Conservation (phyloP, 2,329 filamentous ascomycete genomes). For the Aulographum hederae region DNA sequence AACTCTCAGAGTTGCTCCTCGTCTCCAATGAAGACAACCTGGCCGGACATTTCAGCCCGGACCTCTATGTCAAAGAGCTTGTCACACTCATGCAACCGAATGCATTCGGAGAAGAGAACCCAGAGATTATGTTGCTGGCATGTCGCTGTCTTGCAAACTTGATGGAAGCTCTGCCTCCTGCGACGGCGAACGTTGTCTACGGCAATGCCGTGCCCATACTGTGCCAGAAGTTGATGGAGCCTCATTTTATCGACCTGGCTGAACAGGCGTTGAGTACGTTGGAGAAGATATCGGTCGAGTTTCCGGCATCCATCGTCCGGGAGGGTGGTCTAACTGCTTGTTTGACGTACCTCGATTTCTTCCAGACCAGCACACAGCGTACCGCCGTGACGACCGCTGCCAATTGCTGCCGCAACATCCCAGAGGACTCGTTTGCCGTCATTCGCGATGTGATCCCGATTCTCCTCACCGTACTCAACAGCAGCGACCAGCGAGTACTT, state of each 20-base stretch:
- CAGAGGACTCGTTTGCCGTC: constrained; percentile 79
- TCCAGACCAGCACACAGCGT: constrained; percentile 88
- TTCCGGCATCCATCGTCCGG: constrained; percentile 83
- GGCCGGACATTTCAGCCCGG: constrained; percentile 83
- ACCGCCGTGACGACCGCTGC: constrained; percentile 94
- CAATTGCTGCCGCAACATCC: constrained; percentile 94
- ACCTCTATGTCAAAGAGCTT: constrained; percentile 88
- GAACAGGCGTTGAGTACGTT: constrained; percentile 93
- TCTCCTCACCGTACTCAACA: constrained; percentile 71
- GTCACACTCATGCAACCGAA: constrained; percentile 82
- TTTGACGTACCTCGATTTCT: constrained; percentile 90
- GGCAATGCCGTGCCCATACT: constrained; percentile 89
- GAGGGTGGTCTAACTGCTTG: constrained; percentile 94
- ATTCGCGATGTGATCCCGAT: constrained; percentile 95
- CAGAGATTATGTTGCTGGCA: constrained; percentile 91
- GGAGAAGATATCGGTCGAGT: constrained; percentile 94
- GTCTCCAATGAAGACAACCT: constrained; percentile 95
- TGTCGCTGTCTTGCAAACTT: constrained; percentile 91
- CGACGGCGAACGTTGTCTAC: constrained; percentile 90
- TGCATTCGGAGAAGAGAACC: constrained; percentile 75
- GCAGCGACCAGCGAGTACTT: constrained; percentile 89
- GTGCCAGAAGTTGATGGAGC: constrained; percentile 88
- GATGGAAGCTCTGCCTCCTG: constrained; percentile 89
- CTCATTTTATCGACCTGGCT: constrained; percentile 90
- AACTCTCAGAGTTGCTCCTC: constrained; percentile 79